A percentile compares a stretch with the other conserved stretches of the same genome.
phyloP scores from a whole-genome alignment of 345 rosid species.

The Hibiscus tridactylites region DNA sequence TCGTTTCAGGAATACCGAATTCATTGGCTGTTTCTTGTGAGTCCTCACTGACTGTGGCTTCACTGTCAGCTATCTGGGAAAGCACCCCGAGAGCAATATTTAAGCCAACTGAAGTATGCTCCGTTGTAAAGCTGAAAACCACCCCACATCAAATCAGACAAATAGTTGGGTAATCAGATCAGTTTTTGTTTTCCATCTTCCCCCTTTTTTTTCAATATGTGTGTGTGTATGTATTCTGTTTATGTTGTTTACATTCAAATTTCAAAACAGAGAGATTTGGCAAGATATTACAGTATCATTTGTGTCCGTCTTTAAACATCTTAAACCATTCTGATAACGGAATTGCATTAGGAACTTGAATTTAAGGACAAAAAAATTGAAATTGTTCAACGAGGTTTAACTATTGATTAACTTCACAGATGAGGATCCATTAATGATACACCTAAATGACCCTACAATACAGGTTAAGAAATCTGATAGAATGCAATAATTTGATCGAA shows the following conservation, averaged over 20 bases:
- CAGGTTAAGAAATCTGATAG: neutral
- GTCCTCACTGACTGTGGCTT: slow-evolving; percentile 20
- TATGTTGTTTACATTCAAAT: neutral
- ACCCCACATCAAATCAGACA: slow-evolving; percentile 5
- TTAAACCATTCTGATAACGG: neutral
- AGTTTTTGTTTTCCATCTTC: neutral
- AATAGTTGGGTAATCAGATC: neutral
- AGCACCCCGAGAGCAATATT: slow-evolving; percentile 50
- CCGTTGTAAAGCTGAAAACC: slow-evolving; percentile 61
- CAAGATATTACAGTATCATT: neutral
- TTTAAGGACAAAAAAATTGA: neutral
- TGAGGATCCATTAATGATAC: neutral
- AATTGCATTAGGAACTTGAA: neutral
- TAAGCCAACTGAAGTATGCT: slow-evolving; percentile 57
- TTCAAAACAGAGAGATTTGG: neutral
- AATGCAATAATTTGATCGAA: neutral
- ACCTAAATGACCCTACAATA: neutral
- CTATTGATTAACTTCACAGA: neutral
- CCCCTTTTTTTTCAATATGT: too few relatives aligned
- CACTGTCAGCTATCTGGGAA: slow-evolving; percentile 23
- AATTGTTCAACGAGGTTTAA: neutral
- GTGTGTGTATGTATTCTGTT: neutral
- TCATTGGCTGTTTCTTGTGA: slow-evolving; percentile 12
- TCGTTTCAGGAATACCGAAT: slow-evolving; percentile 44
- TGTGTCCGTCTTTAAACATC: neutral